phyloP scores from a whole-genome alignment of 345 rosid species.

The Hibiscus tridactylites region DNA sequence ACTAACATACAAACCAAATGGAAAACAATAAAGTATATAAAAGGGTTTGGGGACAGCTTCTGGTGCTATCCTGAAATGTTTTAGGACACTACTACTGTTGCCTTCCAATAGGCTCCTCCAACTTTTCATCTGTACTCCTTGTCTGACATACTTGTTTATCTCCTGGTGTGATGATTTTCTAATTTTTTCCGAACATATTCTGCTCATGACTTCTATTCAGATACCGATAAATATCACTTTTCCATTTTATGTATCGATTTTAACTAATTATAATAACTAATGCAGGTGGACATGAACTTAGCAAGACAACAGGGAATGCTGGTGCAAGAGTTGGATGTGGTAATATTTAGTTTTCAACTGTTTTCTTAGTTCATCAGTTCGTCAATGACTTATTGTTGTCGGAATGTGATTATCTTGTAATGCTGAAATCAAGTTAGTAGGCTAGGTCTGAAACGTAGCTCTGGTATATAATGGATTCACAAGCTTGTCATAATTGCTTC shows the following conservation, averaged over 20 bases:
- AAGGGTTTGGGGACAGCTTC: background rate
- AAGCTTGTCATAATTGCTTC: background rate
- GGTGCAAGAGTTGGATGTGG: constrained; percentile 94
- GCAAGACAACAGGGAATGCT: constrained; percentile 87
- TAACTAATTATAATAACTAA: background rate
- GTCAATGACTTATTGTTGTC: background rate
- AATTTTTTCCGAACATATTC: background rate
- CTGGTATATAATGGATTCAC: background rate
- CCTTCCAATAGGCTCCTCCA: background rate
- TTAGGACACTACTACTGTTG: background rate
- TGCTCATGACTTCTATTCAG: background rate
- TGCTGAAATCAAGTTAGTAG: background rate
- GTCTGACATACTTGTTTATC: background rate
- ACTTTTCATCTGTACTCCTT: background rate
- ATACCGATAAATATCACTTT: background rate
- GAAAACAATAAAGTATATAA: background rate
- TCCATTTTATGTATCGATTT: background rate
- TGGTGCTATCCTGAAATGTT: background rate
- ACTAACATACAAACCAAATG: no score
- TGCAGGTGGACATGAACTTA: constrained; percentile 85
- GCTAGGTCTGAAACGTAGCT: background rate
- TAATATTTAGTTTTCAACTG: constrained; percentile 15
- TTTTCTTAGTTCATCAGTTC: background rate
- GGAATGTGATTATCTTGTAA: background rate
- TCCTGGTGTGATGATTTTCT: background rate